These are phyloP conservation scores for Cyclocybe aegerita DNA, from an alignment of 768 basidiomycete species.

Conservation along the genomic window DNA sequence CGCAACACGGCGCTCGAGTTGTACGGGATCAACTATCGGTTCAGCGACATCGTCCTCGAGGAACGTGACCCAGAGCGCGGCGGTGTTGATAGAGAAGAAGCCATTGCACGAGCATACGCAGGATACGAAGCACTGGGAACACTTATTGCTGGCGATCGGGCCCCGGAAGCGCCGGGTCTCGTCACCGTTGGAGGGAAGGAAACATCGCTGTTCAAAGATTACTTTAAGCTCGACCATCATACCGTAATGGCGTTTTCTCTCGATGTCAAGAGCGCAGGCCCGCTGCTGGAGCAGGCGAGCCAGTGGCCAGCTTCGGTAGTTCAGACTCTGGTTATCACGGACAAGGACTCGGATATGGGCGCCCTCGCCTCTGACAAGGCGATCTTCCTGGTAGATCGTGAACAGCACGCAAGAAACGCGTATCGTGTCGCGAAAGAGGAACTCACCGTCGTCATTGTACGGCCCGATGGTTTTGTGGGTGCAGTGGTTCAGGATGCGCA, in stretches of 20 bases:
- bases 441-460: slow-evolving; percentile 9
- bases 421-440: neutral
- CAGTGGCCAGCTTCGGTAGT: too few species aligned
- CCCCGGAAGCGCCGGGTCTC: neutral
- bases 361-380: too few species aligned
- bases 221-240: too few species aligned
- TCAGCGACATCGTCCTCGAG: slow-evolving; percentile 23
- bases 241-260: too few species aligned
- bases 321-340: too few species aligned
- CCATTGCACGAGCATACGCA: neutral
- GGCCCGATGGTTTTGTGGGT: slow-evolving; percentile 20
- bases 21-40: slow-evolving; percentile 27
- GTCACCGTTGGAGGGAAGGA: neutral
- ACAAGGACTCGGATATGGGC: too few species aligned
- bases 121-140: neutral
- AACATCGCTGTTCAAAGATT: neutral
- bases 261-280: too few species aligned
- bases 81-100: neutral
- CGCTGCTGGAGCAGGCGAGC: too few species aligned
- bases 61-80: slow-evolving; percentile 2
- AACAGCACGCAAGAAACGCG: neutral
- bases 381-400: too few species aligned
- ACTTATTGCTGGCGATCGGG: neutral
- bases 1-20: slow-evolving; percentile 18
- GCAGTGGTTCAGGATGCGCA: slow-evolving; percentile 7